Evolutionary conservation across 495 filamentous ascomycete genomes (phyloP).

Genomic region (Penicillium coprophilum): DNA sequence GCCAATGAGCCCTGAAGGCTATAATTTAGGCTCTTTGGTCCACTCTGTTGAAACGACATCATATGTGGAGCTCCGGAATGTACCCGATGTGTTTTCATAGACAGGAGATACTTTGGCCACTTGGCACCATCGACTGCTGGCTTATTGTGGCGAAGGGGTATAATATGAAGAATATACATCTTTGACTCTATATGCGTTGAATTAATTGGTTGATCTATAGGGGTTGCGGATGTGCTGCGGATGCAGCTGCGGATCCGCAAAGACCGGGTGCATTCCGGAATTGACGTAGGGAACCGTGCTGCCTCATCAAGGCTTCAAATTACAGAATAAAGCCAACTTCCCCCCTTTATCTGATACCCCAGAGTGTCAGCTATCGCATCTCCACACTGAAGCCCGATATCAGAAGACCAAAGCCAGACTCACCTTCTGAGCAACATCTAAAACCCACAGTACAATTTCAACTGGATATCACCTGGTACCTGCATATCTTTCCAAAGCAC

Average conservation of each 20-base stretch:
- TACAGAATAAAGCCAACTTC: background rate
- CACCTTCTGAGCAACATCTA: background rate
- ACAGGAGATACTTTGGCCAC: background rate
- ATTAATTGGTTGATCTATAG: too few relatives aligned
- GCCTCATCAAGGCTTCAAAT: background rate
- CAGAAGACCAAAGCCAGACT: background rate
- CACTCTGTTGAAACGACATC: background rate
- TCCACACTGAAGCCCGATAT: background rate
- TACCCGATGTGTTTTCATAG: slow-evolving; percentile 11
- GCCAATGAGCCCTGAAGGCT: background rate
- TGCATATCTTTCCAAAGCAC: background rate
- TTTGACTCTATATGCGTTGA: too few relatives aligned
- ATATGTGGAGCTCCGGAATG: slow-evolving; percentile 16
- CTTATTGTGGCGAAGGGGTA: too few relatives aligned
- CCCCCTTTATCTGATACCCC: too few relatives aligned
- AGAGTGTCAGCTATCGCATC: too few relatives aligned
- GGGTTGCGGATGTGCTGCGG: background rate
- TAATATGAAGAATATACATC: too few relatives aligned
- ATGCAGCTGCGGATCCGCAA: background rate
- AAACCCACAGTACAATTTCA: background rate
- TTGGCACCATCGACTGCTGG: too few relatives aligned
- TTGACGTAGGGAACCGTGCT: slow-evolving; percentile 16
- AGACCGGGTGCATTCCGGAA: slow-evolving; percentile 22
- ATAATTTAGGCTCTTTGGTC: background rate
- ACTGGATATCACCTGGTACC: background rate